These are phyloP conservation scores for Pichia sp. DNA, from an alignment of 1,139 yeast genomes.

Conservation along the genomic window DNA sequence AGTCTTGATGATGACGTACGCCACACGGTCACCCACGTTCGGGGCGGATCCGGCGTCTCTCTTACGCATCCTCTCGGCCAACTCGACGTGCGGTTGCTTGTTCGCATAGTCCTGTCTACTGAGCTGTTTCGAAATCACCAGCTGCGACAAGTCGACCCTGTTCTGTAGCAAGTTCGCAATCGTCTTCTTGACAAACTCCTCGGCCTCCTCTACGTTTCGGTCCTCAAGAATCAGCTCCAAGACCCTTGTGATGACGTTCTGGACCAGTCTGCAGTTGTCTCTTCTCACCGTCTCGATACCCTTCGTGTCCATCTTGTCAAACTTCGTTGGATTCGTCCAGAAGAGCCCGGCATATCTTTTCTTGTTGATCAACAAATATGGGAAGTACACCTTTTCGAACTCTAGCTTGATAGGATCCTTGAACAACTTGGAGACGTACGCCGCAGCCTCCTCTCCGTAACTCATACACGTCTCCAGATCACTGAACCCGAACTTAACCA, in stretches of 20 bases:
- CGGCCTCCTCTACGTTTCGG: conserved; percentile 85
- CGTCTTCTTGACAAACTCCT: conserved; percentile 75
- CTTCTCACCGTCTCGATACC: conserved; percentile 98
- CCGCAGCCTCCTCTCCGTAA: conserved; percentile 93
- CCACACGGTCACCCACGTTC: conserved; percentile 94
- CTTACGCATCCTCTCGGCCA: conserved; percentile 92
- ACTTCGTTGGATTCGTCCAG: conserved; percentile 89
- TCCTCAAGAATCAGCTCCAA: conserved; percentile 81
- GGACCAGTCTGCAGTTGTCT: conserved; percentile 93
- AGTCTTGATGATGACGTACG: conserved; percentile 85
- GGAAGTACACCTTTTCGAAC: conserved; percentile 94
- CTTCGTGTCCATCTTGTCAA: conserved; percentile 96
- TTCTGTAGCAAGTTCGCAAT: conserved; percentile 90
- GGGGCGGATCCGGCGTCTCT: conserved; percentile 99
- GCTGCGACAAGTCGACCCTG: conserved; percentile 84
- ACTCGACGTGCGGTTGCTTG: conserved; percentile 94
- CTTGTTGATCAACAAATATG: conserved; percentile 88
- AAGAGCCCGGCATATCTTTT: conserved; percentile 95
- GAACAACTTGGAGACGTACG: conserved; percentile 72
- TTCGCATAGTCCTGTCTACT: conserved; percentile 90
- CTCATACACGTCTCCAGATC: conserved; percentile 84
- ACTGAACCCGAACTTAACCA: conserved; percentile 90
- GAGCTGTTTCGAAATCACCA: conserved; percentile 90
- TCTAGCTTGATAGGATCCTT: conserved; percentile 87
- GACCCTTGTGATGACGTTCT: conserved; percentile 89